A percentile compares a stretch with the other conserved stretches of the same genome.
phyloP scores from a whole-genome alignment of 176 grass and related monocot species.

The Bothriochloa decipiens region DNA sequence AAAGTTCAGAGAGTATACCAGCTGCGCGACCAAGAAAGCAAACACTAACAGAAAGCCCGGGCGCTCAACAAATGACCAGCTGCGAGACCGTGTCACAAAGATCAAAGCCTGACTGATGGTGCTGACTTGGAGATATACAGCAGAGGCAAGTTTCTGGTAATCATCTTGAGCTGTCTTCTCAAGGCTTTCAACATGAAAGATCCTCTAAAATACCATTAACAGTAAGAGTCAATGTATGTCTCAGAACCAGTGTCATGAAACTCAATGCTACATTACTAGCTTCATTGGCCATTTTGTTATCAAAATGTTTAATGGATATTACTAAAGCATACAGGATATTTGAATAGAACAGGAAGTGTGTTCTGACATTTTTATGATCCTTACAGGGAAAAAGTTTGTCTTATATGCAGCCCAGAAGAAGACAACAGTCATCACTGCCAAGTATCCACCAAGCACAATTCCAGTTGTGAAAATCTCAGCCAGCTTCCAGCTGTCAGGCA shows the following conservation, averaged over 20 bases:
- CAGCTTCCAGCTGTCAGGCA: conserved; percentile 54
- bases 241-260: conserved; percentile 5
- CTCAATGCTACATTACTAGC: neutral
- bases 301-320: neutral
- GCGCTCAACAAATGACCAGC: conserved; percentile 51
- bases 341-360: neutral
- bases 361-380: neutral
- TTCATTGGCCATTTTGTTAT: neutral
- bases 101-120: conserved; percentile 50
- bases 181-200: conserved; percentile 50
- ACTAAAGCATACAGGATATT: neutral
- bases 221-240: conserved; percentile 10
- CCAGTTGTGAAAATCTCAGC: conserved; percentile 52
- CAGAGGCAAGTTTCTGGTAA: conserved; percentile 47
- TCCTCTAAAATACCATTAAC: conserved; percentile 25
- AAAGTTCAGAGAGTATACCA: conserved; percentile 3
- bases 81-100: conserved; percentile 41
- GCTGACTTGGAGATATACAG: conserved; percentile 51
- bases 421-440: conserved; percentile 55
- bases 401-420: conserved; percentile 56
- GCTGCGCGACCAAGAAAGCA: conserved; percentile 35
- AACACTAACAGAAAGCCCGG: conserved; percentile 33
- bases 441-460: conserved; percentile 48
- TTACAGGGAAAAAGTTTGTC: conserved; percentile 50
- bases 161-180: conserved; percentile 53